phyloP scores from a whole-genome alignment of 306 rosid species.

The Rubus parviflorus region DNA sequence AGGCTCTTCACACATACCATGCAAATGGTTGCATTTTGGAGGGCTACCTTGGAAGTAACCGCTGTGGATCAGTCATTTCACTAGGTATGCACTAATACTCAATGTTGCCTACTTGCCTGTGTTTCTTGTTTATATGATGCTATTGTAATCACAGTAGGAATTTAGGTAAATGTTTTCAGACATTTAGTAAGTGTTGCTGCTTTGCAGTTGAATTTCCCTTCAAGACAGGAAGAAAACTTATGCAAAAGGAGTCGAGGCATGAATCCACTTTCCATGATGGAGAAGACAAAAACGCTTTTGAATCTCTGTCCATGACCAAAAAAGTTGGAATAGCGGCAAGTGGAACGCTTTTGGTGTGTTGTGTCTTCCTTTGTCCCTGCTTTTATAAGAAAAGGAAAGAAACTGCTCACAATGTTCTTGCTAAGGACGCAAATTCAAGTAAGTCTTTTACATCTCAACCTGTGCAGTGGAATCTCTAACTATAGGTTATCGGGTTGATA shows the following conservation, averaged over 20 bases:
- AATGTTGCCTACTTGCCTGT: neutral
- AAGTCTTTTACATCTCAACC: conserved; percentile 37
- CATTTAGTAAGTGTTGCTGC: conserved; percentile 22
- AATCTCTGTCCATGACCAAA: conserved; percentile 22
- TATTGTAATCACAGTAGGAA: neutral
- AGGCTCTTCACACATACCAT: conserved; percentile 45
- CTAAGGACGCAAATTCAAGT: conserved; percentile 68
- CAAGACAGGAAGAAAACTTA: conserved; percentile 62
- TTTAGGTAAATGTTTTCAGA: conserved; percentile 12
- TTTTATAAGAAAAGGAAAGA: conserved; percentile 51
- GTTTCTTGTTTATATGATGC: conserved; percentile 9
- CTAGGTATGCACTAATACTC: conserved; percentile 44
- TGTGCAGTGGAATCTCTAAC: neutral
- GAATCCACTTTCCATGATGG: conserved; percentile 19
- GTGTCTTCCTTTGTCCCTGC: conserved; percentile 81
- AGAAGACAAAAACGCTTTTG: conserved; percentile 14
- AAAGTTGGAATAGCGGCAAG: conserved; percentile 48
- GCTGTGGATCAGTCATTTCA: conserved; percentile 44
- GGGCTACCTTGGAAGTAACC: conserved; percentile 39
- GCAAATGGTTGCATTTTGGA: conserved; percentile 59
- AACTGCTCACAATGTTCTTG: conserved; percentile 43
- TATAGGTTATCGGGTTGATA: neutral
- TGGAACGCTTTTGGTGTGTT: conserved; percentile 64
- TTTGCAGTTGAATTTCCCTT: conserved; percentile 49
- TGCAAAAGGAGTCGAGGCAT: conserved; percentile 37